Evolutionary conservation across 352 stramenopile genomes (phyloP).

Genomic region (Phytophthora kernoviae): DNA sequence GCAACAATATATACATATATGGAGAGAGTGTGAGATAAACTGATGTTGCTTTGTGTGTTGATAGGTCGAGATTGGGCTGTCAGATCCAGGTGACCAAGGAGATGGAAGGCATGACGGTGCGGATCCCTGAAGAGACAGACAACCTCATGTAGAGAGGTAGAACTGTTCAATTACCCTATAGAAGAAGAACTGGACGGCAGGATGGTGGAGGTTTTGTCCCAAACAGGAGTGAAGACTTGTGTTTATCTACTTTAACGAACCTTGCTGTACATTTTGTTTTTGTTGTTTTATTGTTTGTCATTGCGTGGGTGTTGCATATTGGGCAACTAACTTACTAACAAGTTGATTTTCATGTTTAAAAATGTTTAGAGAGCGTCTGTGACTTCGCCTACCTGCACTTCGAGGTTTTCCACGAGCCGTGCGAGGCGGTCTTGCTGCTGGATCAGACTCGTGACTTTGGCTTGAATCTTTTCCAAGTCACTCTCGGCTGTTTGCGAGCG

Average conservation of each 20-base stretch:
- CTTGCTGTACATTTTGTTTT: background rate
- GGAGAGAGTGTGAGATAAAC: slow-evolving; percentile 1
- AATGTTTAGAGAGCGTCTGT: slow-evolving; percentile 5
- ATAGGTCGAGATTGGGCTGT: slow-evolving; percentile 84
- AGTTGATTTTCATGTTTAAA: background rate
- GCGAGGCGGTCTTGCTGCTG: slow-evolving; percentile 61
- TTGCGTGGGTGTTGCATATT: background rate
- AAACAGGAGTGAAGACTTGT: background rate
- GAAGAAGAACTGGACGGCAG: slow-evolving; percentile 13
- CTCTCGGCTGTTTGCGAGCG: slow-evolving; percentile 67
- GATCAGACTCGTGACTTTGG: slow-evolving; percentile 60
- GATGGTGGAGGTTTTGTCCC: background rate
- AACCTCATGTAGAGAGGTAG: slow-evolving; percentile 82
- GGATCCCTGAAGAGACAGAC: slow-evolving; percentile 87
- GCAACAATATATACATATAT: too few relatives aligned
- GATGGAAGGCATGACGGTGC: slow-evolving; percentile 87
- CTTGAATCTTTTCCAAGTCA: slow-evolving; percentile 80
- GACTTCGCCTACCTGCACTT: slow-evolving; percentile 27
- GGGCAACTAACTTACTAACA: background rate
- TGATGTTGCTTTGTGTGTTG: background rate
- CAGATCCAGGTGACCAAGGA: slow-evolving; percentile 91
- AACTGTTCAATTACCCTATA: slow-evolving; percentile 8
- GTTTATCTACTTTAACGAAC: background rate
- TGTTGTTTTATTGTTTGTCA: background rate
- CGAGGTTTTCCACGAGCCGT: slow-evolving; percentile 50